Conservation (phyloP, 2,329 filamentous ascomycete species). For the Peltaster fructicola region DNA sequence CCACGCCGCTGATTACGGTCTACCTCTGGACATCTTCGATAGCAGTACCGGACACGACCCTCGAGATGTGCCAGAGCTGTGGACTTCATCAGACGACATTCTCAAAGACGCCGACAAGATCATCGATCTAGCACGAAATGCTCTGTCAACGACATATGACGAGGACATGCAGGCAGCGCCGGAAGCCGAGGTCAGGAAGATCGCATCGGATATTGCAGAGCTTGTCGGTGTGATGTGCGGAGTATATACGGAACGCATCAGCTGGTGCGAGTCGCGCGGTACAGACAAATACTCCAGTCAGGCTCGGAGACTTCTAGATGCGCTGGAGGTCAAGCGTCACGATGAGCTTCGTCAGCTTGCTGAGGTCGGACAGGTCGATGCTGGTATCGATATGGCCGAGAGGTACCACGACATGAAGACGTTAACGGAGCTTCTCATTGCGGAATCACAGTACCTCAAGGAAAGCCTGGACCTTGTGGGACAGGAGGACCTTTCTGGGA, state of each 20-base stretch:
- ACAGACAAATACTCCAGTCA: slow-evolving; percentile 30
- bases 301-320: slow-evolving; percentile 28
- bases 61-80: slow-evolving; percentile 56
- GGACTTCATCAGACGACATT: slow-evolving; percentile 52
- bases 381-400: slow-evolving; percentile 44
- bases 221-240: slow-evolving; percentile 41
- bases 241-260: slow-evolving; percentile 40
- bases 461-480: slow-evolving; percentile 6
- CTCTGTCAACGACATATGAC: slow-evolving; percentile 24
- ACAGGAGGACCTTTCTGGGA: slow-evolving; percentile 20
- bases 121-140: slow-evolving; percentile 23
- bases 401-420: slow-evolving; percentile 45
- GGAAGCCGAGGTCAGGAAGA: slow-evolving; percentile 23
- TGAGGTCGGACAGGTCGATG: slow-evolving; percentile 35
- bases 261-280: slow-evolving; percentile 38
- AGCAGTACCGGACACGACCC: slow-evolving; percentile 46
- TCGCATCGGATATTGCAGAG: slow-evolving; percentile 33
- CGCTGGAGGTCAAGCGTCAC: slow-evolving; percentile 23
- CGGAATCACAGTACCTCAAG: slow-evolving; percentile 23
- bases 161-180: slow-evolving; percentile 12
- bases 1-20: slow-evolving; percentile 48
- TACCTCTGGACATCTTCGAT: slow-evolving; percentile 24
- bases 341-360: slow-evolving; percentile 25
- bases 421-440: slow-evolving; percentile 35
- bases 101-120: slow-evolving; percentile 22